Conservation (phyloP, 1,284 basidiomycete species). For the Leccinum holopus region DNA sequence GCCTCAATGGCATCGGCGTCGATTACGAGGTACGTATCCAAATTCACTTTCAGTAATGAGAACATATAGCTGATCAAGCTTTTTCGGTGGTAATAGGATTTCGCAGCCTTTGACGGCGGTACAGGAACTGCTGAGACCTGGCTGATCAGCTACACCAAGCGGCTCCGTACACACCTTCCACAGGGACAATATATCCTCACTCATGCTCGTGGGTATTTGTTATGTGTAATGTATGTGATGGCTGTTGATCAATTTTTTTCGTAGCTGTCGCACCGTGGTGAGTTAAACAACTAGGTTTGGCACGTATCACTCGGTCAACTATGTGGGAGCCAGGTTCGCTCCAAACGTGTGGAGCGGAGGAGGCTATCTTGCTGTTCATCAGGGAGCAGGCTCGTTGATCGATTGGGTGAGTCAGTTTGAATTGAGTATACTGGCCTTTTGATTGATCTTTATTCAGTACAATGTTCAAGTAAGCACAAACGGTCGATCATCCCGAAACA, state of each 20-base stretch:
- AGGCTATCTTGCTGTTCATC: conserved; percentile 53
- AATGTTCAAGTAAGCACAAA: conserved; percentile 42
- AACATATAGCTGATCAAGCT: neutral
- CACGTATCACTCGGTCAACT: neutral
- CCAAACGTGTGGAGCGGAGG: conserved; percentile 38
- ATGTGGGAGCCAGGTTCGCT: conserved; percentile 23
- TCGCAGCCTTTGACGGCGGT: conserved; percentile 44
- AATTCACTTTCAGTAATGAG: neutral
- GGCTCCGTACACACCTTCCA: conserved; percentile 38
- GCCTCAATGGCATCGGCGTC: conserved; percentile 56
- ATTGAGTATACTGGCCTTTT: neutral
- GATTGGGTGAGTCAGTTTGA: conserved; percentile 42
- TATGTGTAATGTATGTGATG: neutral
- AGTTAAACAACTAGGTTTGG: neutral
- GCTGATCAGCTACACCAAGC: conserved; percentile 45
- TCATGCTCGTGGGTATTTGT: conserved; percentile 38
- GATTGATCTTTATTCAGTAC: conserved; percentile 31
- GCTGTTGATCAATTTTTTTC: conserved; percentile 8
- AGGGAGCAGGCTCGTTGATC: conserved; percentile 54
- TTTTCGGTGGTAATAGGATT: conserved; percentile 38
- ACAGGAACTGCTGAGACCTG: conserved; percentile 41
- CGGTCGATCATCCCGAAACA: neutral
- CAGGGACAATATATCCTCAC: conserved; percentile 39
- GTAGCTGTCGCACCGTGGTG: conserved; percentile 33
- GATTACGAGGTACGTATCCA: conserved; percentile 47